Evolutionary conservation across 2,329 filamentous ascomycete species (phyloP), one percentile per base, ranked within the genome.

Genomic region (Alternaria viburni): DNA sequence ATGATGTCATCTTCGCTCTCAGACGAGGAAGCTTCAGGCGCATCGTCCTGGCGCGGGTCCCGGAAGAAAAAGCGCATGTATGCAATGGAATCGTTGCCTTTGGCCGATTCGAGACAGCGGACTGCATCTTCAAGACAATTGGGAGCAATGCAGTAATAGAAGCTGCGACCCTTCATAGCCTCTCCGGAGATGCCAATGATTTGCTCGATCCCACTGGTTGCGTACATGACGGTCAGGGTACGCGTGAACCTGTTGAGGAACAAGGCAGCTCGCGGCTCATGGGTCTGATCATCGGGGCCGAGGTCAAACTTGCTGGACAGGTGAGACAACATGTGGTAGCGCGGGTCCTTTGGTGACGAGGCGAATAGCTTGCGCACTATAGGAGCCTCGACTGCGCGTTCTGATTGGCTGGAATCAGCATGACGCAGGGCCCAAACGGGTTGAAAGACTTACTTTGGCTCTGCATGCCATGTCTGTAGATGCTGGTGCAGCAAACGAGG

Each of bases 261-360:
- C 5, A 97, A 83, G 17, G 93, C 93, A 3, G 93, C 93, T 44
- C 93, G 87, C 9, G 93, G 92, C 77, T 96, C 93, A 68, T 93
- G 90, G 59, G 88, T 86, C 66, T 79, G 86, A 5, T 79, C 73
- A 50, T 83, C 77, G 15, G 87, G 83, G 1, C 88, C 84, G 84
- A 75, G 82, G 66, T 72, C 81, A 81, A 96, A 96, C 77, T 95
- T 96, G 74, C 89, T 87, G 11, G 93, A 96, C 15, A 96, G 83
- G 68, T 94, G 91, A 59, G 93, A 91, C 75, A 96, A 83, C 93
- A 96, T 96, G 80, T 96, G 92, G 78, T 96, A 96, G 67, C 93
- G 89, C 17, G 93, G 92, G 74, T 97, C 93, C 72, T 89, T 86
- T 13, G 92, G 91, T 8, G 92, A 95, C 25, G 90, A 93, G 3